A percentile compares a stretch with the other conserved stretches of the same genome.
Conservation (phyloP, 176 grass and related monocot genomes). For the Aegilops speltoides region DNA sequence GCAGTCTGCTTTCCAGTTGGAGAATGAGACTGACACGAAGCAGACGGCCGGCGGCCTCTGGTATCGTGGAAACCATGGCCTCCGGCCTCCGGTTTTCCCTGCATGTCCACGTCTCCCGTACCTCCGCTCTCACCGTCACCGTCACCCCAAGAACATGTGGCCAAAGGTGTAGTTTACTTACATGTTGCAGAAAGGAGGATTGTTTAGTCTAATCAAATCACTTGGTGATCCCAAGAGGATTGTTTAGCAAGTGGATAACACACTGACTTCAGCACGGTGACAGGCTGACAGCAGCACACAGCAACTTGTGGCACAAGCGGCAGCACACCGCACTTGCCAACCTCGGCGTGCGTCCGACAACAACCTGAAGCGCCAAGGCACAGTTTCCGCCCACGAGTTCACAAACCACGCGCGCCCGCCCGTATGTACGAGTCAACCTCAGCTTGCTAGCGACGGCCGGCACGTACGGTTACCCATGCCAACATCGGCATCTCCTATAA, state of each 20-base stretch:
- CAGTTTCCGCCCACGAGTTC: too few relatives aligned
- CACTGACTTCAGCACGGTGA: neutral
- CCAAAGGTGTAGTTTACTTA: neutral
- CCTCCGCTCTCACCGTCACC: neutral
- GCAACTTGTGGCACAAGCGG: neutral
- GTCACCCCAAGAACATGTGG: neutral
- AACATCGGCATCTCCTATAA: too few relatives aligned
- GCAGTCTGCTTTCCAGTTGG: too few relatives aligned
- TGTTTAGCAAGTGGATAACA: neutral
- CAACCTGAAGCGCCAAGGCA: too few relatives aligned
- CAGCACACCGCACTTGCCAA: conserved; percentile 14
- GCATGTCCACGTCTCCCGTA: too few relatives aligned
- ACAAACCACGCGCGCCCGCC: too few relatives aligned
- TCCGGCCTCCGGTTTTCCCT: neutral
- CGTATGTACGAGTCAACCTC: too few relatives aligned
- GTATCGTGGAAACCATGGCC: conserved; percentile 32
- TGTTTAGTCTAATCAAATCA: too few relatives aligned
- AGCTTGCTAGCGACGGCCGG: too few relatives aligned
- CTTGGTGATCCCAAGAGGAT: too few relatives aligned
- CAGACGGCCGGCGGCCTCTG: neutral
- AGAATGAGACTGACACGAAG: too few relatives aligned
- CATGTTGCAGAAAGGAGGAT: neutral
- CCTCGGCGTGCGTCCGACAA: neutral
- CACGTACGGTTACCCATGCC: too few relatives aligned
- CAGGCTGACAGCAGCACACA: neutral